Evolutionary conservation across 2,329 filamentous ascomycete species (phyloP).

Genomic region (Anisogramma anomala): DNA sequence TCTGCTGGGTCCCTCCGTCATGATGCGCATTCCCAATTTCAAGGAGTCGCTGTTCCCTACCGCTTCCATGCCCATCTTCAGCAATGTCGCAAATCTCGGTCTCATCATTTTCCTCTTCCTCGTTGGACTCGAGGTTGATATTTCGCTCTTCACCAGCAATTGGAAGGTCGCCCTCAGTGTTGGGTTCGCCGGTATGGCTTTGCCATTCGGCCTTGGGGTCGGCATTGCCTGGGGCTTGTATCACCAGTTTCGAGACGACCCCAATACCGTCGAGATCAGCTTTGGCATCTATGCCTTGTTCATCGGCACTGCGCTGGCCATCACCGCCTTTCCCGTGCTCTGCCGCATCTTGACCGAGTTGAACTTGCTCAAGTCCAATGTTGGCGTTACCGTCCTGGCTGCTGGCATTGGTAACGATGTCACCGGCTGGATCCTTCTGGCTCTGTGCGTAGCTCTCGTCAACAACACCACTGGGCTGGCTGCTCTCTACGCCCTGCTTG

Average conservation of each 20-base stretch:
- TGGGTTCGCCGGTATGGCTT: slow-evolving; percentile 63
- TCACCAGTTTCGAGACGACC: slow-evolving; percentile 50
- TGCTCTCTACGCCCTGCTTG: slow-evolving; percentile 74
- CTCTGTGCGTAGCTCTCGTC: slow-evolving; percentile 83
- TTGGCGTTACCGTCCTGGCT: slow-evolving; percentile 79
- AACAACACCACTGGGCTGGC: slow-evolving; percentile 75
- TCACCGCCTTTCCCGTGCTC: slow-evolving; percentile 83
- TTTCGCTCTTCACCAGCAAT: slow-evolving; percentile 65
- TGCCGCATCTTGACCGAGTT: slow-evolving; percentile 89
- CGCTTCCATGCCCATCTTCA: slow-evolving; percentile 62
- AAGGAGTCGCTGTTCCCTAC: slow-evolving; percentile 63
- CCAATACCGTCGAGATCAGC: slow-evolving; percentile 28
- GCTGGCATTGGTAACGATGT: slow-evolving; percentile 92
- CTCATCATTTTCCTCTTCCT: slow-evolving; percentile 78
- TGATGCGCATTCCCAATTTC: slow-evolving; percentile 78
- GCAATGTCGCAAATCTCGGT: slow-evolving; percentile 70
- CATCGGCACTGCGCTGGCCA: slow-evolving; percentile 85
- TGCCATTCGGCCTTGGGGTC: slow-evolving; percentile 74
- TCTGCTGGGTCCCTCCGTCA: slow-evolving; percentile 73
- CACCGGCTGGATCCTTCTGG: slow-evolving; percentile 80
- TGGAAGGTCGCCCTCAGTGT: slow-evolving; percentile 73
- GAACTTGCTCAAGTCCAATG: slow-evolving; percentile 69
- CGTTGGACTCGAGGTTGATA: slow-evolving; percentile 76
- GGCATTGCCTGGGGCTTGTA: slow-evolving; percentile 75
- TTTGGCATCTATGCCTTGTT: slow-evolving; percentile 55